phyloP scores from a whole-genome alignment of 768 basidiomycete species.

The Suillus placidus region DNA sequence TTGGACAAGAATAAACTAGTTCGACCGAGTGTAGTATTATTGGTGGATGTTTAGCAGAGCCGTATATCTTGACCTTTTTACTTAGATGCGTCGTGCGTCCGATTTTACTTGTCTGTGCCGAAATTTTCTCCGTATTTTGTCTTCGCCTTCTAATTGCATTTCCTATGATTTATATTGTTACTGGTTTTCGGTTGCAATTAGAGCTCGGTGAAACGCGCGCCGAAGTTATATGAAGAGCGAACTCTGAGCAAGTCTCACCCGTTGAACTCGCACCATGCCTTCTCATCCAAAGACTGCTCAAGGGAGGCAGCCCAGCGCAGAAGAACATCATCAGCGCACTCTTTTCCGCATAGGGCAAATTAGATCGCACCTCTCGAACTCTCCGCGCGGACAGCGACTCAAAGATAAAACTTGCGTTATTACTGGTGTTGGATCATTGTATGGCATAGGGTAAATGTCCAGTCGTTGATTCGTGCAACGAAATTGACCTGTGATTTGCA shows the following conservation, averaged over 20 bases:
- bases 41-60: background rate
- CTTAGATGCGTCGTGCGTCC: background rate
- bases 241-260: background rate
- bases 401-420: constrained; percentile 82
- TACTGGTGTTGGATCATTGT: constrained; percentile 84
- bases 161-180: background rate
- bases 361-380: constrained; percentile 61
- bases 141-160: background rate
- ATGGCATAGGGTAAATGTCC: constrained; percentile 78
- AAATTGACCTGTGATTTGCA: constrained; percentile 7
- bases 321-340: constrained; percentile 62
- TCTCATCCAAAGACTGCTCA: constrained; percentile 7
- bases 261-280: background rate
- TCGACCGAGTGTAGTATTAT: background rate
- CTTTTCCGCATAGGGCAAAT: constrained; percentile 68
- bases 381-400: constrained; percentile 58
- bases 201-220: constrained; percentile 1
- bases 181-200: background rate
- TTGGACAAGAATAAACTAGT: background rate
- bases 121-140: background rate
- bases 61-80: background rate
- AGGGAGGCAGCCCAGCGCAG: constrained; percentile 27
- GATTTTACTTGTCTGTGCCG: background rate
- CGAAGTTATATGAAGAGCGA: background rate
- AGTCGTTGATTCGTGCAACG: constrained; percentile 14